phyloP scores from a whole-genome alignment of 106 monocot species.

The Allium sativum region DNA sequence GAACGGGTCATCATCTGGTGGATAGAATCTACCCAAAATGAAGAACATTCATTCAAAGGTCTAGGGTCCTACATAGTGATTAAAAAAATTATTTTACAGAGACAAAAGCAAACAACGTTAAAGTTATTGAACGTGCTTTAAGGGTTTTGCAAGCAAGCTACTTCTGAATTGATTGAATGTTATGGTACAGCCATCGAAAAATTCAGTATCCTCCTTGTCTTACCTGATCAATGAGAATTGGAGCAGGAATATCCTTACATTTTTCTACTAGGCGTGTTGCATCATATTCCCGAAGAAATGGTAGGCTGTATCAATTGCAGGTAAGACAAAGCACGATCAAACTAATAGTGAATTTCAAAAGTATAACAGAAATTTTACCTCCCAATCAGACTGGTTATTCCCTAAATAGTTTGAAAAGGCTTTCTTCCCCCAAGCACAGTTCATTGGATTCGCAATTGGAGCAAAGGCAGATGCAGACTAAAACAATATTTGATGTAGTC shows the following conservation, averaged over 20 bases:
- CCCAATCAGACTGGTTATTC: conserved; percentile 58
- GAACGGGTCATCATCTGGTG: too few species aligned
- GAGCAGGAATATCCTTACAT: conserved; percentile 35
- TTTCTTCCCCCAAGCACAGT: conserved; percentile 95
- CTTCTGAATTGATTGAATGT: too few species aligned
- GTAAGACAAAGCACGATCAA: neutral
- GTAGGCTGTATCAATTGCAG: neutral
- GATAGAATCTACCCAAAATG: too few species aligned
- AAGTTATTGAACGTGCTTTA: too few species aligned
- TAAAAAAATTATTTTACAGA: too few species aligned
- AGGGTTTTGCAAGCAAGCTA: too few species aligned
- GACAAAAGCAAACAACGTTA: too few species aligned
- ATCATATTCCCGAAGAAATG: conserved; percentile 69
- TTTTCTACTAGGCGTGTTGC: conserved; percentile 70
- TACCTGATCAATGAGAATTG: conserved; percentile 96
- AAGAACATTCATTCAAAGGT: too few species aligned
- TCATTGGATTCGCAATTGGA: conserved; percentile 76
- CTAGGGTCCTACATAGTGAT: too few species aligned
- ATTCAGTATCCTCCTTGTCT: neutral
- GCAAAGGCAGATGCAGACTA: conserved; percentile 95
- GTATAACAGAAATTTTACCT: conserved; percentile 30
- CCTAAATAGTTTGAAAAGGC: conserved; percentile 96
- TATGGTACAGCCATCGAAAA: too few species aligned
- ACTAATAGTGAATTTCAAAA: neutral
- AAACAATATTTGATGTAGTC: neutral